Percentiles rank a stretch among this genome's conserved stretches.
These are phyloP conservation scores for Lagenidium giganteum DNA, from an alignment of 352 stramenopile species.

Conservation along the genomic window DNA sequence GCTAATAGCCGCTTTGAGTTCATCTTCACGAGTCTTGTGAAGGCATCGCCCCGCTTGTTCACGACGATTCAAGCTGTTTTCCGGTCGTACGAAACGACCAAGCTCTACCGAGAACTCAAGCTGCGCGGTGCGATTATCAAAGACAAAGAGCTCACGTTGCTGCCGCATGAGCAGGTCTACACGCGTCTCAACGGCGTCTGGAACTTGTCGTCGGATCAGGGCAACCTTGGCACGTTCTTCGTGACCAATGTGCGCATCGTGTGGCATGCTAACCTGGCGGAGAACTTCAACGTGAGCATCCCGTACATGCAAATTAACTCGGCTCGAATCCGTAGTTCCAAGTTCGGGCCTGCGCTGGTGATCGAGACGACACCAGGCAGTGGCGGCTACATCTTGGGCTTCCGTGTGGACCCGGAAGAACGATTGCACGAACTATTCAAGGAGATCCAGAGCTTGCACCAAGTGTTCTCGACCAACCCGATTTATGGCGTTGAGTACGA, in stretches of 20 bases:
- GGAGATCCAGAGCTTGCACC: constrained; percentile 80
- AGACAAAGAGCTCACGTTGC: constrained; percentile 80
- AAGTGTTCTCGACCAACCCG: constrained; percentile 77
- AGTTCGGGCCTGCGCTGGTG: constrained; percentile 89
- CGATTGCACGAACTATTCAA: constrained; percentile 80
- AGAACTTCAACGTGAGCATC: constrained; percentile 95
- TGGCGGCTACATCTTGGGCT: constrained; percentile 90
- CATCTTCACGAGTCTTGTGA: constrained; percentile 93
- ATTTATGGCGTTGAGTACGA: constrained; percentile 90
- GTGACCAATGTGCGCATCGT: constrained; percentile 92
- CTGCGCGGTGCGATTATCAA: constrained; percentile 89
- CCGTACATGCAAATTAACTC: constrained; percentile 93
- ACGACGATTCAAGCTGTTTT: constrained; percentile 92
- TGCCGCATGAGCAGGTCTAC: constrained; percentile 90
- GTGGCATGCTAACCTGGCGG: constrained; percentile 90
- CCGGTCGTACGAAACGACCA: constrained; percentile 90
- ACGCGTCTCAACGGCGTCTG: constrained; percentile 83
- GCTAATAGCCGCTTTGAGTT: constrained; percentile 88
- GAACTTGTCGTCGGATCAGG: constrained; percentile 91
- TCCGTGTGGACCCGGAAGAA: constrained; percentile 87
- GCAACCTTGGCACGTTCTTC: constrained; percentile 91
- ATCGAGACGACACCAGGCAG: constrained; percentile 79
- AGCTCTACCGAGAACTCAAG: constrained; percentile 91
- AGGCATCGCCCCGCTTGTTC: constrained; percentile 87
- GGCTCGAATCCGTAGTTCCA: constrained; percentile 79